Evolutionary conservation across 129 eudicot species (phyloP).

Genomic region (Flaveria ramosissima): DNA sequence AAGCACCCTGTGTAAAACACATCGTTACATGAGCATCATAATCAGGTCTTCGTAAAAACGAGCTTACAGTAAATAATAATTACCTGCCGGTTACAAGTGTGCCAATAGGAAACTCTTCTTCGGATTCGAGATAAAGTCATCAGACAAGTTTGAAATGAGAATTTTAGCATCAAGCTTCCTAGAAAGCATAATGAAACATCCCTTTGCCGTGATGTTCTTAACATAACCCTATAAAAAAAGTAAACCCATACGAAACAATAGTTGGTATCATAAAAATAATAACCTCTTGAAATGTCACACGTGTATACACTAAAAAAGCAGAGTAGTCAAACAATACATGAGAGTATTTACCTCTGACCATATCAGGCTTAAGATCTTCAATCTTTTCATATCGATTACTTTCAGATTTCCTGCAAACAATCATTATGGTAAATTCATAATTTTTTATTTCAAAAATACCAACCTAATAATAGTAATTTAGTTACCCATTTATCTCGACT

Average conservation of each 20-base stretch:
- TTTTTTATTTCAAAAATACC: neutral
- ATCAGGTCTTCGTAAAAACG: neutral
- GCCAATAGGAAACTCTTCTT: slow-evolving; percentile 77
- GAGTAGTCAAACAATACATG: neutral
- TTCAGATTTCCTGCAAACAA: slow-evolving; percentile 42
- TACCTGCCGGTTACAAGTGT: slow-evolving; percentile 84
- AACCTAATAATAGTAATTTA: slow-evolving; percentile 11
- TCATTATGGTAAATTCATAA: neutral
- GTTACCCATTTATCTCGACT: slow-evolving; percentile 42
- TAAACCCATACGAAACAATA: slow-evolving; percentile 3
- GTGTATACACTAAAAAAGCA: neutral
- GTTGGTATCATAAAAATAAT: neutral
- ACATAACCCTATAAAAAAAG: slow-evolving; percentile 68
- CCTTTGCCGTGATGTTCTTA: slow-evolving; percentile 69
- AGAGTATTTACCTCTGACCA: slow-evolving; percentile 59
- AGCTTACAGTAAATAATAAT: slow-evolving; percentile 14
- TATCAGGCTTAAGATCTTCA: slow-evolving; percentile 72
- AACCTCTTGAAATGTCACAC: neutral
- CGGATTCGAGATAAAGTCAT: slow-evolving; percentile 72
- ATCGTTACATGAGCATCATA: slow-evolving; percentile 22
- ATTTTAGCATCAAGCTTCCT: slow-evolving; percentile 85
- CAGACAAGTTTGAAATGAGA: slow-evolving; percentile 77
- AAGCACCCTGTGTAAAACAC: slow-evolving; percentile 55
- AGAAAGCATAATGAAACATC: slow-evolving; percentile 84
- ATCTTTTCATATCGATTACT: slow-evolving; percentile 46